Percentiles rank a stretch among this genome's conserved stretches.
phyloP scores from a whole-genome alignment of 805 yeast genomes.

The Teunomyces gatunensis region DNA sequence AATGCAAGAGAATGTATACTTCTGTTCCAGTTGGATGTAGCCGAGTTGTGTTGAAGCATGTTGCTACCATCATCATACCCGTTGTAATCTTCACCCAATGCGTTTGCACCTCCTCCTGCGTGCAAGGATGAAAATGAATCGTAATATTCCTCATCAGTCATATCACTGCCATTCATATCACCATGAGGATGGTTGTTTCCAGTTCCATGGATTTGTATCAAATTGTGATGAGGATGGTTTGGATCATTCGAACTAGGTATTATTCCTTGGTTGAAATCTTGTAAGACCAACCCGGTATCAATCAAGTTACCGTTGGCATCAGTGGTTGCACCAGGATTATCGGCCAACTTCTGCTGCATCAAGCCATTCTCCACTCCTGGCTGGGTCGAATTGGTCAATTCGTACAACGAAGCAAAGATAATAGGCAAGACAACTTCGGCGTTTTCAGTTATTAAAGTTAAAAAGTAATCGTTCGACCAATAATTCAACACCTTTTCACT shows the following conservation, averaged over 20 bases:
- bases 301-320: conserved; percentile 45
- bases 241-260: conserved; percentile 23
- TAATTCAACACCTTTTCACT: conserved; percentile 91
- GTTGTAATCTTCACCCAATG: conserved; percentile 25
- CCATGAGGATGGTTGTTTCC: conserved; percentile 12
- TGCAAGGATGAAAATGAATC: conserved; percentile 39
- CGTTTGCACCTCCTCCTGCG: conserved; percentile 15
- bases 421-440: conserved; percentile 92
- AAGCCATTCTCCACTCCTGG: conserved; percentile 42
- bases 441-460: conserved; percentile 85
- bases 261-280: conserved; percentile 21
- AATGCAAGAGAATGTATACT: conserved; percentile 89
- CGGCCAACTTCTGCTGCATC: conserved; percentile 36
- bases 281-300: conserved; percentile 34
- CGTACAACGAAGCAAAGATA: conserved; percentile 85
- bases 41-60: conserved; percentile 43
- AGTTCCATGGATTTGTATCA: conserved; percentile 18
- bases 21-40: conserved; percentile 81
- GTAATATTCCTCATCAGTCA: conserved; percentile 45
- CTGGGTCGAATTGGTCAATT: conserved; percentile 58
- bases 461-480: conserved; percentile 93
- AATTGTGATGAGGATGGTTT: conserved; percentile 22
- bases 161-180: conserved; percentile 26
- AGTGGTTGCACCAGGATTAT: conserved; percentile 35
- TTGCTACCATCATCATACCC: conserved; percentile 30